Evolutionary conservation across 331 rosid species (phyloP), one percentile per base, ranked within the genome.

Genomic region (Spiraea crenata): DNA sequence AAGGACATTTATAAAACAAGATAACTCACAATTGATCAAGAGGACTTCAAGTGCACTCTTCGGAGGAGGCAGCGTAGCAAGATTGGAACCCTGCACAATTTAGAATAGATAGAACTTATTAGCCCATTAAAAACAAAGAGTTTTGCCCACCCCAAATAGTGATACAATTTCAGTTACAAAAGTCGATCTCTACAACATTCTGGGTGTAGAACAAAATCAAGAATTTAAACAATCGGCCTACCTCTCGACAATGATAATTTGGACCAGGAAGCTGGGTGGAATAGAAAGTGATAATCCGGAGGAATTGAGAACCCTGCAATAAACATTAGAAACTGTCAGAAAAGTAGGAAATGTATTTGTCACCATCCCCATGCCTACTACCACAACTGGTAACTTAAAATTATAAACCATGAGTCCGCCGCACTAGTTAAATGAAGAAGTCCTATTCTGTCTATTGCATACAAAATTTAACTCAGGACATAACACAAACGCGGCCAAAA

Each of bases 221-320:
- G 63, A 47, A 57, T 58, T 10, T 47, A 69, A 42, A 69, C 55
- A 69, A 40, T 58, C 56, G 31, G 35, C 44, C 67, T 86, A 95
- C 99, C 99, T 79, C 95, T 5, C 95, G 95, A 63, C 99, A 95
- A 77, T 95, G 99, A 77, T 95, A 95, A 77, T 95, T 95, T 71
- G 99, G 99, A 81, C 99, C 99, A 4, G 97, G 99, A 81, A 95
- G 99, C 76, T 95, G 97, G n/a, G 99, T 95, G 2, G 96, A 80
- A 84, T 95, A 95, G 82, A 95, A 95, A 31, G 99, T 89, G 64
- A 89, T 59, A 55, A 95, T 85, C 13, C 99, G 95, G 20, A 95
- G 96, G 74, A 80, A 41, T 71, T 95, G 99, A 83, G 86, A 86
- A 78, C 80, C 89, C 99, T 95, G 85, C 70, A 71, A 66, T 55